Evolutionary conservation across 148 eudicot genomes (phyloP).

Genomic region (Tetragonia tetragonoides): DNA sequence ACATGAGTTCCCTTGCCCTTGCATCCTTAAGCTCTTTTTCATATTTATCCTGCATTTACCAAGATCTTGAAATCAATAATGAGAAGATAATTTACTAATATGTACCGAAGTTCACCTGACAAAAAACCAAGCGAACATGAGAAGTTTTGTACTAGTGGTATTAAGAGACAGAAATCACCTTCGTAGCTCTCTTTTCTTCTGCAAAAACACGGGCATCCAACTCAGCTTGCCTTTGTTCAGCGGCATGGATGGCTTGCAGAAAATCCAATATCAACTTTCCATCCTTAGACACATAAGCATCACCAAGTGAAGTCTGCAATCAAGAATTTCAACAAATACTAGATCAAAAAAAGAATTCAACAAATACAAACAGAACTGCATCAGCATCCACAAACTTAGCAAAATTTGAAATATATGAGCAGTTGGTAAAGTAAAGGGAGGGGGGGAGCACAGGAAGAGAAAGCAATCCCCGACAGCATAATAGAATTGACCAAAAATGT

Average conservation of each 20-base stretch:
- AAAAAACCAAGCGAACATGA: background rate
- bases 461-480: conserved; percentile 1
- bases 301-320: conserved; percentile 49
- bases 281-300: conserved; percentile 53
- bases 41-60: conserved; percentile 60
- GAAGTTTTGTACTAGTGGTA: background rate
- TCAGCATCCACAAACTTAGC: conserved; percentile 5
- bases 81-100: conserved; percentile 1
- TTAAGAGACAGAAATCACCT: conserved; percentile 39
- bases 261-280: conserved; percentile 86
- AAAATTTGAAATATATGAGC: background rate
- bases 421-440: background rate
- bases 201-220: conserved; percentile 65
- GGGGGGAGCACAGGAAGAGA: background rate
- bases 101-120: background rate
- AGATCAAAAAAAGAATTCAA: too few relatives aligned
- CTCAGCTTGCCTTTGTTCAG: conserved; percentile 92
- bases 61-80: background rate
- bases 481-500: background rate
- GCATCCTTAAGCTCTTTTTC: conserved; percentile 95
- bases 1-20: conserved; percentile 89
- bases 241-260: conserved; percentile 86
- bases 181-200: conserved; percentile 77
- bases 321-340: conserved; percentile 18
- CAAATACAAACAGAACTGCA: conserved; percentile 18